phyloP scores from a whole-genome alignment of 192 early-diverging fungal genomes.

The Phycomyces nitens region DNA sequence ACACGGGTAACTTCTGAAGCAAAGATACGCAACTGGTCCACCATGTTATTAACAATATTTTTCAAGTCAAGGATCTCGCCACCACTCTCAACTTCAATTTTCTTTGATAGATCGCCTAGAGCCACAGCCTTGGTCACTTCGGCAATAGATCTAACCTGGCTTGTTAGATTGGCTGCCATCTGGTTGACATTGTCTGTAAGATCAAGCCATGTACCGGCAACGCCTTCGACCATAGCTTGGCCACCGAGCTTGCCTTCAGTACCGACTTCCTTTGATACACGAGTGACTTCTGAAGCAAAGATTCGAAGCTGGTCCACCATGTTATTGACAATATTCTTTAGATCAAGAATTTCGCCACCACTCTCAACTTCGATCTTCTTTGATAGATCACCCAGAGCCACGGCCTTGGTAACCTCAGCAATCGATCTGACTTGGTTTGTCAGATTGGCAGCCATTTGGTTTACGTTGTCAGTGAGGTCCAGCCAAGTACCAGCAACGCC shows the following conservation, averaged over 20 bases:
- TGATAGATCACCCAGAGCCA: slow-evolving; percentile 58
- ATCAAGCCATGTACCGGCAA: slow-evolving; percentile 51
- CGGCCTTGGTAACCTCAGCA: slow-evolving; percentile 59
- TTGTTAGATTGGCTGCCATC: slow-evolving; percentile 53
- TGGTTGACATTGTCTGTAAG: slow-evolving; percentile 52
- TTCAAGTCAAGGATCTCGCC: slow-evolving; percentile 47
- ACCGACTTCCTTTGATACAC: slow-evolving; percentile 63
- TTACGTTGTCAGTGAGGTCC: slow-evolving; percentile 9
- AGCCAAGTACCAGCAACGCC: slow-evolving; percentile 17
- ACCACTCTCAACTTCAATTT: slow-evolving; percentile 42
- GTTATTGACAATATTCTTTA: slow-evolving; percentile 10
- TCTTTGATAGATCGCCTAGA: slow-evolving; percentile 41
- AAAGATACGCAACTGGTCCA: slow-evolving; percentile 51
- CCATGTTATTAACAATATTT: slow-evolving; percentile 56
- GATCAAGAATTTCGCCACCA: slow-evolving; percentile 3
- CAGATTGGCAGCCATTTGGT: slow-evolving; percentile 42
- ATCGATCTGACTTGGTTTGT: slow-evolving; percentile 54
- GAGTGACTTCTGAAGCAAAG: slow-evolving; percentile 53
- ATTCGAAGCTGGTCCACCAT: slow-evolving; percentile 41
- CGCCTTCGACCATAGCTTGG: slow-evolving; percentile 51
- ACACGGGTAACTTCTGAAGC: slow-evolving; percentile 57
- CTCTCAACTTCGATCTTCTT: slow-evolving; percentile 56
- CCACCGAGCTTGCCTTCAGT: slow-evolving; percentile 57
- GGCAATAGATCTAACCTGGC: slow-evolving; percentile 48
- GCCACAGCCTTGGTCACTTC: slow-evolving; percentile 48